Base-by-base conservation (phyloP, 192 early-diverging fungal species). In the Chytriomyces confervae region DNA sequence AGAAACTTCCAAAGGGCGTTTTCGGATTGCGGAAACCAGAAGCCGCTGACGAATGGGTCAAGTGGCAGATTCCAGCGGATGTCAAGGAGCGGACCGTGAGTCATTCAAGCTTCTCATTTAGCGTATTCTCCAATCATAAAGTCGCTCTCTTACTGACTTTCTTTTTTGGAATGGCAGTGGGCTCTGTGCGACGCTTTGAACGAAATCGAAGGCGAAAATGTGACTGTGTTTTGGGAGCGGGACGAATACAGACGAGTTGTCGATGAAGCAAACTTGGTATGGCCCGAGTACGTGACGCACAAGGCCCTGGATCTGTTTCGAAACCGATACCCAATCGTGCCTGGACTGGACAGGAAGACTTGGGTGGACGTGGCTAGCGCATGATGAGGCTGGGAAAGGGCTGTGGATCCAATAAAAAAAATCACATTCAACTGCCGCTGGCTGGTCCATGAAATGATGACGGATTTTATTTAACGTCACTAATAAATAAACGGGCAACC, bases 171-270 rank as follows among this genome's bases (percentile, higher is more conserved):
- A 45, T 77, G 72, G 51, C 78, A 75, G 18, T 36, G 51, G 45
- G 66, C 69, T 36, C 65, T 86, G 24, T 84, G 80, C 70, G 47
- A 75, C 74, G 75, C 62, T 18, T 61, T 84, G 70, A 72, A 44
- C 5, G 44, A 24, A 13, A 11, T 7, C 5, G 62, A 60, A 7
- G 70, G n/a, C 16, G 77, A 71, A 27, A 36, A 60, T 64, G 64
- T 77, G 29, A 75, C 75, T 5, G 51, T 87, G 53, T 72, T 69
- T 43, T 87, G 81, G 79, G 86, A 87, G 69, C 83, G 86, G 18
- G 83, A 87, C 47, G 81, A 87, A 61, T 87, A 76, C 72, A 75
- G 77, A 16, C 61, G 81, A 46, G 48, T 68, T 53, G 67, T 77
- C 5, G 78, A 80, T 29, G 79, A 81, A 48, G 62, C 78, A 6